Percentiles rank a stretch among this genome's conserved stretches.
These are phyloP conservation scores for Zymoseptoria ardabiliae DNA, from an alignment of 2,329 filamentous ascomycete genomes.

Conservation along the genomic window DNA sequence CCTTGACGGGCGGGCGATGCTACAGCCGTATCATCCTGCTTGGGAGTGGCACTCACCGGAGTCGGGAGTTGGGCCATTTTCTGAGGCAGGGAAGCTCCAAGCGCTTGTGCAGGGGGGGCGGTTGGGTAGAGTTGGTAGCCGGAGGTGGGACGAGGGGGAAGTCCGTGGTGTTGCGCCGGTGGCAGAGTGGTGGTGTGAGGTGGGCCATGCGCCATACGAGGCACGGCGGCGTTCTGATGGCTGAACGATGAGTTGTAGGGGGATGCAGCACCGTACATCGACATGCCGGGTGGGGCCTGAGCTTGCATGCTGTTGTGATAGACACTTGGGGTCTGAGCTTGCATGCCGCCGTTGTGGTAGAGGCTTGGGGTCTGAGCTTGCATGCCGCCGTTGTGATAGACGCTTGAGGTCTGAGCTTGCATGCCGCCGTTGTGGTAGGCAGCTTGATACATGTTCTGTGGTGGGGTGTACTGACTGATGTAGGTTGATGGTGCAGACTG, in stretches of 20 bases:
- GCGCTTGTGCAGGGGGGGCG: background rate
- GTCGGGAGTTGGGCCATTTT: background rate
- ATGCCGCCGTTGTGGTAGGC: background rate
- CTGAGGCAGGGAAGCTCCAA: background rate
- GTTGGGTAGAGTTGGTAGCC: background rate
- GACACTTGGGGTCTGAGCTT: too few relatives aligned
- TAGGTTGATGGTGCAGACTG: background rate
- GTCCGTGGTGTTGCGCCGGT: background rate
- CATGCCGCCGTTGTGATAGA: background rate
- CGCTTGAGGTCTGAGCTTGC: background rate
- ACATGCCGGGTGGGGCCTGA: background rate
- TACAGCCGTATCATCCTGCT: background rate
- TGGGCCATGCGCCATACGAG: background rate
- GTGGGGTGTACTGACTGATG: background rate
- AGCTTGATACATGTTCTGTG: background rate
- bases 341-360: too few relatives aligned
- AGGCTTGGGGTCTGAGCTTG: background rate
- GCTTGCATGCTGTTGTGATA: background rate
- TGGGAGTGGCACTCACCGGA: background rate
- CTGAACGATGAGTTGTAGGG: background rate
- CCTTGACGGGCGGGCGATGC: background rate
- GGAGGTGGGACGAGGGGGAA: background rate
- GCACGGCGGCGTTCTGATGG: background rate
- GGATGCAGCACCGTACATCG: background rate
- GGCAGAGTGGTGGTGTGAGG: background rate